phyloP scores from a whole-genome alignment of 768 basidiomycete species.

The Postia placenta region DNA sequence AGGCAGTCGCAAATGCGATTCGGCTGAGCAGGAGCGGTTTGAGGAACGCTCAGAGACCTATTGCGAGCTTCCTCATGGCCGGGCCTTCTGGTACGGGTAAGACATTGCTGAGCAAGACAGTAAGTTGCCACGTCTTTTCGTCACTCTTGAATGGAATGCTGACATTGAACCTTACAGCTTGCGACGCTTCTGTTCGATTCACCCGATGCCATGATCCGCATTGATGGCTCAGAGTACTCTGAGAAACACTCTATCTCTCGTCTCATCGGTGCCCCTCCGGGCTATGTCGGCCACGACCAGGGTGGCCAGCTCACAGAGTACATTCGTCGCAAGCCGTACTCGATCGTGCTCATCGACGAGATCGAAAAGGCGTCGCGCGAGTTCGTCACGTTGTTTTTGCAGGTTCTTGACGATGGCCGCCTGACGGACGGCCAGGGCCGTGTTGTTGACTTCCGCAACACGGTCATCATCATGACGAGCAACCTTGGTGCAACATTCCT shows the following conservation, averaged over 20 bases:
- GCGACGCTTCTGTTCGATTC: constrained; percentile 88
- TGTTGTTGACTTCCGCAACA: constrained; percentile 81
- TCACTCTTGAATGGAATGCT: constrained; percentile 1
- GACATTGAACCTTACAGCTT: constrained; percentile 42
- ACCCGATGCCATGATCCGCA: constrained; percentile 84
- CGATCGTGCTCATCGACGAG: constrained; percentile 80
- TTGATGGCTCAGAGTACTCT: constrained; percentile 92
- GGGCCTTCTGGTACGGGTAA: constrained; percentile 92
- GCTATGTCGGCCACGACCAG: constrained; percentile 88
- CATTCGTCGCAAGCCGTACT: constrained; percentile 86
- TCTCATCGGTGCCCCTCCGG: constrained; percentile 70
- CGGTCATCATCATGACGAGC: constrained; percentile 92
- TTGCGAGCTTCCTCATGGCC: constrained; percentile 89
- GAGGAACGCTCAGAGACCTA: constrained; percentile 79
- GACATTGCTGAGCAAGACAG: constrained; percentile 85
- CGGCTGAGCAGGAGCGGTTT: constrained; percentile 91
- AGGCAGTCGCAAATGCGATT: constrained; percentile 90
- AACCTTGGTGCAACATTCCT: constrained; percentile 80
- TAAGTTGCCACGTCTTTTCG: constrained; percentile 30
- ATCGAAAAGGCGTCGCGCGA: constrained; percentile 87
- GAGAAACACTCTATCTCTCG: constrained; percentile 74
- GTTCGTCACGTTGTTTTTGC: constrained; percentile 66
- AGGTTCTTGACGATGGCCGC: constrained; percentile 89
- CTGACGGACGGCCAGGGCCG: constrained; percentile 93
- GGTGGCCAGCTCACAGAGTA: constrained; percentile 93